phyloP scores from a whole-genome alignment of 257 asterid genomes.

The Scutellaria barbata region DNA sequence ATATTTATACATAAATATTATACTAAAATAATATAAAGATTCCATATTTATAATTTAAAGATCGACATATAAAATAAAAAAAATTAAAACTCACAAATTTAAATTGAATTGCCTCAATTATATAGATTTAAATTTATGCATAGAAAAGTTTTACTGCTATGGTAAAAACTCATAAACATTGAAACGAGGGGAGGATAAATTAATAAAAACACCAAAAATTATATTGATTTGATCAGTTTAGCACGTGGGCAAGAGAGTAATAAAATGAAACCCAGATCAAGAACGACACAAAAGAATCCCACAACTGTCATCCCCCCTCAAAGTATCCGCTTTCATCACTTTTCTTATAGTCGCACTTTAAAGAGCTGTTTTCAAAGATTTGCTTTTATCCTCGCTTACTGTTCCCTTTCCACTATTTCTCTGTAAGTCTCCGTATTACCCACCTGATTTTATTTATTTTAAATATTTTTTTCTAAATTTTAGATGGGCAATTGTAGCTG shows the following conservation, averaged over 20 bases:
- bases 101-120: no score
- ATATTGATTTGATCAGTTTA: no score
- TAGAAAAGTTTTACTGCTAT: no score
- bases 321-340: conserved; percentile 27
- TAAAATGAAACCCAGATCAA: conserved; percentile 5
- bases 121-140: no score
- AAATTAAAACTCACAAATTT: no score
- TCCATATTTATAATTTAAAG: no score
- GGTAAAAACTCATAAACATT: no score
- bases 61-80: no score
- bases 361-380: conserved; percentile 1
- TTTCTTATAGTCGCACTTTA: conserved; percentile 16
- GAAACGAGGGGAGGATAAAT: no score
- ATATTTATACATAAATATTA: no score
- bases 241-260: not conserved
- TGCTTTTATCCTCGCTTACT: conserved; percentile 21
- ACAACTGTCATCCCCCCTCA: conserved; percentile 57
- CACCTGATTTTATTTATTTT: conserved; percentile 14
- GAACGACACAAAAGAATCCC: conserved; percentile 42
- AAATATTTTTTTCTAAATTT: not conserved
- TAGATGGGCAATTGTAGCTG: conserved; percentile 22
- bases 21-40: no score
- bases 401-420: conserved; percentile 28
- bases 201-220: no score
- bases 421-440: conserved; percentile 32